Evolutionary conservation across 805 yeast genomes (phyloP), one percentile per base, ranked within the genome.

Genomic region (Metschnikowia shivogae): DNA sequence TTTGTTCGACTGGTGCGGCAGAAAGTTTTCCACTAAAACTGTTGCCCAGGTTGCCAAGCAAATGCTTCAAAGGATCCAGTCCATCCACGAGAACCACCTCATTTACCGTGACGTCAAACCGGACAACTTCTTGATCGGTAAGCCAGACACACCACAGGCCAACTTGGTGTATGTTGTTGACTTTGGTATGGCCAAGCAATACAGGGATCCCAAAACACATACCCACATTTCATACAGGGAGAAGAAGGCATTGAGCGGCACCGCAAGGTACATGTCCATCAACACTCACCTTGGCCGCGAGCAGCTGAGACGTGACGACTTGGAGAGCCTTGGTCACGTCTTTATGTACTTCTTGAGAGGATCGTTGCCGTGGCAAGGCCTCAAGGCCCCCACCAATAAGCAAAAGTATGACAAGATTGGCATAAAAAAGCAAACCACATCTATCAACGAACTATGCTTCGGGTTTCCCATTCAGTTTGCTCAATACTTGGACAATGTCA

Each of bases 171-270:
- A 88, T 67, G 75, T 93, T 51, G 95, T 93, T 44, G 99, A 93
- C 68, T 93, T 93, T 63, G 99, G 99, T 52, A 93, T 93, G 98
- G 98, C 98, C 27, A 93, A 93, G 67, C 95, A 88, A 61, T 93
- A 90, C 68, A 81, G 98, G 62, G 99, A 93, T 70, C 97, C 98
- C 43, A 86, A 88, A 65, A 85, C 98, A 10, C 89, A 89, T 61
- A 86, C 84, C 61, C 99, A 93, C 67, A 93, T 93, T 54, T 98
- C 99, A 28, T 93, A 90, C 67, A 78, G 98, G 58, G 99, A 93
- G 65, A 88, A 90, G 65, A 93, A 93, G 68, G 88, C 96, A 5
- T 73, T 93, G 53, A 86, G 96, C 64, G 99, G 99, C 40, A 93
- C 99, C 3, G 99, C 98, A n/a, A 77, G 99, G 59, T 93, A 93